Evolutionary conservation across 805 yeast genomes (phyloP).

Genomic region (Yamadazyma sp.): DNA sequence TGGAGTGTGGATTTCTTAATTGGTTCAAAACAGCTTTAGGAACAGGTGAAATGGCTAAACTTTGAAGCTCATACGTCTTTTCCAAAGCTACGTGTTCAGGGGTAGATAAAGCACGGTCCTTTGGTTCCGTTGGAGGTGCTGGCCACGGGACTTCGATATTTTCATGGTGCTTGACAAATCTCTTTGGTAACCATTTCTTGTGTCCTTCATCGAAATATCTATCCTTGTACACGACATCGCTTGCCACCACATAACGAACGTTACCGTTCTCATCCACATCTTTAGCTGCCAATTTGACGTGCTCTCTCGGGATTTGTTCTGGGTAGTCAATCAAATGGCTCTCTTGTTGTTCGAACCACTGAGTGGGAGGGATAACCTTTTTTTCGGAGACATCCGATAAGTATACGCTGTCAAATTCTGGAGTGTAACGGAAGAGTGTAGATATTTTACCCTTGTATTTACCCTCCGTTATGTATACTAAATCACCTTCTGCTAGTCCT

Average conservation of each 20-base stretch:
- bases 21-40: slow-evolving; percentile 66
- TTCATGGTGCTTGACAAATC: slow-evolving; percentile 71
- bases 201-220: slow-evolving; percentile 72
- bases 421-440: slow-evolving; percentile 57
- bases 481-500: slow-evolving; percentile 71
- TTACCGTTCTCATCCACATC: slow-evolving; percentile 65
- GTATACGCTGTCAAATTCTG: slow-evolving; percentile 60
- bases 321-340: slow-evolving; percentile 75
- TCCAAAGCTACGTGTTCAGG: slow-evolving; percentile 56
- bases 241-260: slow-evolving; percentile 73
- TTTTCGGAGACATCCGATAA: slow-evolving; percentile 69
- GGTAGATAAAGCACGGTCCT: slow-evolving; percentile 62
- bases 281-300: slow-evolving; percentile 76
- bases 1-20: slow-evolving; percentile 75
- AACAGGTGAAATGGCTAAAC: slow-evolving; percentile 63
- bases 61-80: slow-evolving; percentile 72
- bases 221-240: slow-evolving; percentile 66
- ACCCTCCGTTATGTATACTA: slow-evolving; percentile 72
- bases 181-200: slow-evolving; percentile 70
- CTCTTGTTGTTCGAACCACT: slow-evolving; percentile 71
- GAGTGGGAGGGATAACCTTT: slow-evolving; percentile 65
- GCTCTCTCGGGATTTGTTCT: slow-evolving; percentile 53
- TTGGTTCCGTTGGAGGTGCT: slow-evolving; percentile 51
- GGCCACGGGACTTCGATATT: slow-evolving; percentile 89
- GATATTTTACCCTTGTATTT: slow-evolving; percentile 72